Evolutionary conservation across 2,329 filamentous ascomycete genomes (phyloP).

Genomic region (Trichoderma gracile): DNA sequence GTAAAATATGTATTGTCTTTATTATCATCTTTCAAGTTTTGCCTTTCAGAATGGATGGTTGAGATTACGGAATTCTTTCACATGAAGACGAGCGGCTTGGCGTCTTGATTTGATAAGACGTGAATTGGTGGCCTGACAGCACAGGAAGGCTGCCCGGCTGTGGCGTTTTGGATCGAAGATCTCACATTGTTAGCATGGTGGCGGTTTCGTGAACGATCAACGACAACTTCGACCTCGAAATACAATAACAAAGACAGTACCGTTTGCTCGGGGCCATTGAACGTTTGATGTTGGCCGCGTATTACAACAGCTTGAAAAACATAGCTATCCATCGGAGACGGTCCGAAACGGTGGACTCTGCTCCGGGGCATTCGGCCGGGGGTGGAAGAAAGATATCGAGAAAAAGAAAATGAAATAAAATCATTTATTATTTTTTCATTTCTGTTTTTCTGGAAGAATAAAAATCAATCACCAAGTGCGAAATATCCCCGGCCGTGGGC

Average conservation of each 20-base stretch:
- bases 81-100: not conserved
- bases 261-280: not conserved
- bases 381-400: not conserved
- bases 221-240: not conserved
- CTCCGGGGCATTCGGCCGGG: not conserved
- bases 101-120: not conserved
- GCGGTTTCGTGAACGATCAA: not conserved
- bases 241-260: not conserved
- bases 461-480: not conserved
- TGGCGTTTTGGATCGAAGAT: constrained; percentile 13
- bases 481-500: constrained; percentile 11
- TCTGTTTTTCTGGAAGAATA: not conserved
- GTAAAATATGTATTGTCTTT: not conserved
- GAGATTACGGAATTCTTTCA: not conserved
- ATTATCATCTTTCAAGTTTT: not conserved
- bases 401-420: not conserved
- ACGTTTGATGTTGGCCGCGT: not conserved
- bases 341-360: constrained; percentile 19
- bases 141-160: not conserved
- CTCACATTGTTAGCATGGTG: not conserved
- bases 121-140: not conserved
- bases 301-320: no score
- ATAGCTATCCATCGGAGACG: constrained; percentile 7
- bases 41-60: not conserved
- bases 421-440: not conserved